A percentile compares a stretch with the other conserved stretches of the same genome.
Conservation (phyloP, 257 asterid species). For the Penstemon davidsonii region DNA sequence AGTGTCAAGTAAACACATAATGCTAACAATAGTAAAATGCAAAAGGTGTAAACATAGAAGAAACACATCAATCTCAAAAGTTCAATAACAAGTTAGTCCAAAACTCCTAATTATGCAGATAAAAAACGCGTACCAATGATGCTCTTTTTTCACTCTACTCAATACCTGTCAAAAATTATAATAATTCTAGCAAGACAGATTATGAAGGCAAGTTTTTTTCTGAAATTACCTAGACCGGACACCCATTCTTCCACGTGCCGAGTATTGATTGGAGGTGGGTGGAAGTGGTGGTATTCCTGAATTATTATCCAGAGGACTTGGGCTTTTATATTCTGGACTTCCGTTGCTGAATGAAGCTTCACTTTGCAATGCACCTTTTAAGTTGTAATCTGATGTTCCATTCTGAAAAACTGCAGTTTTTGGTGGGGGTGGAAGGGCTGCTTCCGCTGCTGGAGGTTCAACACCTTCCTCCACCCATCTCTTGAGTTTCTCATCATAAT, state of each 20-base stretch:
- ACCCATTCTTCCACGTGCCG: slow-evolving; percentile 81
- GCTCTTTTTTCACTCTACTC: neutral
- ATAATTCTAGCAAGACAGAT: slow-evolving; percentile 1
- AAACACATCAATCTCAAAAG: too few relatives aligned
- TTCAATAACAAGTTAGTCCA: neutral
- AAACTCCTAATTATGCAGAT: too few relatives aligned
- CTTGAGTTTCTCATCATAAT: slow-evolving; percentile 83
- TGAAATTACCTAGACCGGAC: slow-evolving; percentile 79
- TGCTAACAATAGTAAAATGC: too few relatives aligned
- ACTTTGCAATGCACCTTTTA: slow-evolving; percentile 58
- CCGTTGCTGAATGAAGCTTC: slow-evolving; percentile 55
- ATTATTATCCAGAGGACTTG: slow-evolving; percentile 51
- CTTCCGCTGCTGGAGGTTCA: slow-evolving; percentile 65
- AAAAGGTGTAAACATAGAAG: too few relatives aligned
- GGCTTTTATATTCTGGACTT: slow-evolving; percentile 60
- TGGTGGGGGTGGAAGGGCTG: slow-evolving; percentile 84
- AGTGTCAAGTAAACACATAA: too few relatives aligned
- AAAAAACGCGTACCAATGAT: neutral
- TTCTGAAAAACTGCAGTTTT: slow-evolving; percentile 68
- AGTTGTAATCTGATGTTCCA: slow-evolving; percentile 72
- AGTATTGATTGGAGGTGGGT: slow-evolving; percentile 84
- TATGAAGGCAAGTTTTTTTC: neutral
- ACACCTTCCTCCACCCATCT: slow-evolving; percentile 99
- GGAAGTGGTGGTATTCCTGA: slow-evolving; percentile 95
- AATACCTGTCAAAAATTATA: too few relatives aligned